Evolutionary conservation across 2,329 filamentous ascomycete genomes (phyloP), one percentile per base, ranked within the genome.

Genomic region (Clarireedia homoeocarpa): DNA sequence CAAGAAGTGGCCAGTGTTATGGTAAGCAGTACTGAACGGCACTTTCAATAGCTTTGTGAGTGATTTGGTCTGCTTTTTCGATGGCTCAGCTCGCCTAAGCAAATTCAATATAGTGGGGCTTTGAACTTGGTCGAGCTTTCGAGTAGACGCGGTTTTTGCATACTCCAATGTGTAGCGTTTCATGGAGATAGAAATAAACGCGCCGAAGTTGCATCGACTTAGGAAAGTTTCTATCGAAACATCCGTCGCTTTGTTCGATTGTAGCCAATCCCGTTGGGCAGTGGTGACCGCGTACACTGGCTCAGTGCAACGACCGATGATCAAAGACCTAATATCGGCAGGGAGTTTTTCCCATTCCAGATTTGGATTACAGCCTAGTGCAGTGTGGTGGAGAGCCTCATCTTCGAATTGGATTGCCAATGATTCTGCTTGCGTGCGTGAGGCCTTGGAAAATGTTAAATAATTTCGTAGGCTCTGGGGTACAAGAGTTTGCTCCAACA

Each of bases 341-440:
- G 77, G 75, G 10, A 81, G 65, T 24, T 63, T 67, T 39, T 81
- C 77, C 78, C 78, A 81, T 30, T 77, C 70, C 9, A 71, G 71
- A 53, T 81, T 77, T 54, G 71, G 71, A 42, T 79, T 71, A 30
- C 77, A 72, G 0, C 77, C 76, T 24, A 81, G 65, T 49, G 75
- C 77, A 4, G 78, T 65, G 54, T 75, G 71, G 17, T 71, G 69
- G 14, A 81, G 65, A 1, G 77, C 64, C n/a, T 78, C 59, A 17
- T 51, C 51, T 27, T 62, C 57, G n/a, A 54, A 54, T 7, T 26
- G n/a, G 3, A 6, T 24, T 27, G n/a, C 52, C 38, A 54, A n/a
- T 2, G 3, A 23, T 39, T 54, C 44, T 30, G 52, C 52, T 20
- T 54, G 17, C 15, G 34, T 15, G 38, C 34, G 46, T 4, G 52